Conservation (phyloP, 345 rosid species). For the Populus simonii region DNA sequence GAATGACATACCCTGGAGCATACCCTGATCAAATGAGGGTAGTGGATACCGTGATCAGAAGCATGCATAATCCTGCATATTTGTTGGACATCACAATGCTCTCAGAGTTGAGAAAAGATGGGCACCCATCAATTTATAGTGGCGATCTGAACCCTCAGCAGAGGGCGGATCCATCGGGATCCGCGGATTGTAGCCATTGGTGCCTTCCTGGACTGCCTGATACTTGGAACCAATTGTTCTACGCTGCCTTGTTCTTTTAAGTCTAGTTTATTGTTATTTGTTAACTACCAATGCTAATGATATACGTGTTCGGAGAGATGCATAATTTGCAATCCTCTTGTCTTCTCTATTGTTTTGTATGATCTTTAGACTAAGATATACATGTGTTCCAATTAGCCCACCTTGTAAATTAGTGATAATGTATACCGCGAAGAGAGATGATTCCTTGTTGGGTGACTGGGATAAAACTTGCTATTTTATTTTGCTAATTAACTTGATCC, state of each 20-base stretch:
- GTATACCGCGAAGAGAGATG: background rate
- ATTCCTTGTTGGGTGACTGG: background rate
- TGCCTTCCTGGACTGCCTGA: conserved; percentile 98
- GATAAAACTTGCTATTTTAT: background rate
- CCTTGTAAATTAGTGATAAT: background rate
- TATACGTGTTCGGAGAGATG: background rate
- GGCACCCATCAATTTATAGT: conserved; percentile 90
- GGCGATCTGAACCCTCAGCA: conserved; percentile 68
- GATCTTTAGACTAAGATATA: background rate
- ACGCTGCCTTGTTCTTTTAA: conserved; percentile 55
- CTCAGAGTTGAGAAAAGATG: conserved; percentile 80
- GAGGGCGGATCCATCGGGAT: conserved; percentile 59
- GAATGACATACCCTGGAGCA: conserved; percentile 49
- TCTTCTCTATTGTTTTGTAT: conserved; percentile 16
- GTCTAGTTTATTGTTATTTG: background rate
- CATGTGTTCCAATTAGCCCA: background rate
- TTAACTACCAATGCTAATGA: background rate
- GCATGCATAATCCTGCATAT: conserved; percentile 50
- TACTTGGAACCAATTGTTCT: conserved; percentile 85
- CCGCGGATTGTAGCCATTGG: conserved; percentile 99
- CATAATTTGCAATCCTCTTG: background rate
- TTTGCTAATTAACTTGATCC: background rate
- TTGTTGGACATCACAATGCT: conserved; percentile 83
- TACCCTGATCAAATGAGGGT: conserved; percentile 71
- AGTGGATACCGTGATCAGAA: conserved; percentile 50